phyloP scores from a whole-genome alignment of 2,329 filamentous ascomycete genomes.

The Penicillium psychrosexuale region DNA sequence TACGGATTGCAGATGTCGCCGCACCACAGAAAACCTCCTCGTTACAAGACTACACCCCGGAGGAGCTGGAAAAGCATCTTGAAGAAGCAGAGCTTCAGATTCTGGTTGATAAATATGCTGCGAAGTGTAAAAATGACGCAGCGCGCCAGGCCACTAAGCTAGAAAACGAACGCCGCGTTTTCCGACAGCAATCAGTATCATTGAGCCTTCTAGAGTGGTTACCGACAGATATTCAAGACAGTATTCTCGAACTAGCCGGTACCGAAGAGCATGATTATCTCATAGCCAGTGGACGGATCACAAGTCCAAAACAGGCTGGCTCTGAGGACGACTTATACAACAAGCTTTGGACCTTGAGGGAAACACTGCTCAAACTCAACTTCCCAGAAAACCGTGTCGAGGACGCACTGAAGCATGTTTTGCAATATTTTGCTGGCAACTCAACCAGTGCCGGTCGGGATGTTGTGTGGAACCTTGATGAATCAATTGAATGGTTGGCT shows the following conservation, averaged over 20 bases:
- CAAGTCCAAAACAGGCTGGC: conserved; percentile 39
- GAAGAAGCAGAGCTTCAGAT: conserved; percentile 88
- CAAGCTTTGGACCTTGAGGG: conserved; percentile 79
- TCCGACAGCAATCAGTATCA: conserved; percentile 73
- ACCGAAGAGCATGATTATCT: conserved; percentile 42
- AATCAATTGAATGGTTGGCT: conserved; percentile 88
- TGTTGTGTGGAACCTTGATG: conserved; percentile 78
- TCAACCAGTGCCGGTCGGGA: conserved; percentile 56
- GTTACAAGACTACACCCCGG: conserved; percentile 64
- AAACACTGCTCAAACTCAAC: conserved; percentile 65
- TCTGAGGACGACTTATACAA: conserved; percentile 75
- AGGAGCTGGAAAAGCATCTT: conserved; percentile 85
- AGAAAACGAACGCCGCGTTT: conserved; percentile 78
- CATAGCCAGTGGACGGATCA: conserved; percentile 25
- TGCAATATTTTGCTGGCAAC: conserved; percentile 65
- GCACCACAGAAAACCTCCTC: conserved; percentile 27
- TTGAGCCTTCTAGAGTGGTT: conserved; percentile 76
- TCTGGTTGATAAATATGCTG: conserved; percentile 77
- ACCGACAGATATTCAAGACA: conserved; percentile 71
- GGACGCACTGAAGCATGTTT: conserved; percentile 62
- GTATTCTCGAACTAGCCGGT: conserved; percentile 64
- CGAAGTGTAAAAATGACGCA: conserved; percentile 76
- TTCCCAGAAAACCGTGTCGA: conserved; percentile 65
- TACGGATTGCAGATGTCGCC: conserved; percentile 15
- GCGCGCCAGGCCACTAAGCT: conserved; percentile 71